Base-by-base conservation (phyloP, 306 rosid genomes). In the Fragaria vesca region DNA sequence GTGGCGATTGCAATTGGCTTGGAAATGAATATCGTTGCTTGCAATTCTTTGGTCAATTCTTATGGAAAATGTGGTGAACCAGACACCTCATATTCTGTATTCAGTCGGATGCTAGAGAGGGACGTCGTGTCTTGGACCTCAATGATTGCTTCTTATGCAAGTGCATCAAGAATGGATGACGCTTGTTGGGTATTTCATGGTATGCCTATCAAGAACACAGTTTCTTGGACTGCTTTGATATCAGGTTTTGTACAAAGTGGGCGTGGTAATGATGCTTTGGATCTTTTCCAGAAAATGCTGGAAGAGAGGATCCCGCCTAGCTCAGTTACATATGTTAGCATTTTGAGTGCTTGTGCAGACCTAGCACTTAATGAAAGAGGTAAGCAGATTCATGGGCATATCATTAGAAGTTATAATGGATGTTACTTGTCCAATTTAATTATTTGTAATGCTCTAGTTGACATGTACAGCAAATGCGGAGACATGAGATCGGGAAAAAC, bases 151-250 rank as follows among this genome's bases (percentile, higher is more conserved):
- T 80, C 88, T 70, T 85, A 79, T 65, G 60, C 81, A 8, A 50
- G 17, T 20, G 85, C 89, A 21, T 76, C 81, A 47, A 81, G 77
- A 73, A 57, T 86, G 66, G 89, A 85, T 20, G 87, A 90, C 30
- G 90, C 87, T 1, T 78, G 87, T 60, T 30, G 72, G 62, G 47
- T 88, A 40, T 90, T 86, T 62, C 7, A 87, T 12, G 76, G 81
- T 38, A 90, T 88, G 90, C 89, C 90, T 0, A 6, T 81, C 50
- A 86, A 74, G 80, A 85, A 85, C 76, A 70, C 72, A 0, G 76
- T 86, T 63, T 83, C 92, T 66, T 90, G 95, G 95, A 85, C 89
- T 81, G 90, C 91, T 78, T 77, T 88, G 86, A 78, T 90, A 17
- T 62, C 86, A 0, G 86, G 87, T 34, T 83, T 86, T 42, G 85